Evolutionary conservation across 2,329 filamentous ascomycete species (phyloP), one percentile per base, ranked within the genome.

Genomic region (Trichoderma breve): DNA sequence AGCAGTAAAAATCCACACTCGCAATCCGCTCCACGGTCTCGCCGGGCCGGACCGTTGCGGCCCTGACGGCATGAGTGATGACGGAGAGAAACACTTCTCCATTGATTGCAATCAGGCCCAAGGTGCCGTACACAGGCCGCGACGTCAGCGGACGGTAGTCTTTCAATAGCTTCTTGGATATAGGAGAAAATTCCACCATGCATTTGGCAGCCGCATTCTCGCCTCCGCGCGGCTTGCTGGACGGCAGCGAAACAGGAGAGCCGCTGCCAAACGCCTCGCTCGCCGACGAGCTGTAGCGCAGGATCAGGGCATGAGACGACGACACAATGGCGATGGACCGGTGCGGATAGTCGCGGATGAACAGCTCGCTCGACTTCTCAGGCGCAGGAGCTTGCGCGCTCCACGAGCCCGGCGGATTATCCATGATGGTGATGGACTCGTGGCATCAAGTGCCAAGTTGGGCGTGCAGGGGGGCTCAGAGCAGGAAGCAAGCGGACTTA

Each of bases 51-150:
- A 98, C 87, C 1, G 90, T 94, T 18, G 95, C 95, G 6, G 95
- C 94, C 73, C 91, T 90, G 24, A 89, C 87, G 47, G 93, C 92
- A 60, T 90, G 89, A 32, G 93, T 97, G 68, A 98, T 93, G 71
- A 98, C 92, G 73, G 94, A 96, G 18, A 98, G 85, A 80, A 98
- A 98, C 15, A 98, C 91, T 83, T 98, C 94, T 73, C 90, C 87
- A 74, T 91, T 90, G 74, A 97, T 88, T 0, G 94, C 92, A 76
- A 98, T 95, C 73, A 98, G 84, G 2, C 95, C 95, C 60, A 98
- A 84, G 0, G 95, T 98, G 70, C 95, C 95, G 79, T 94, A 91
- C 39, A 95, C 92, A 18, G 91, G 90, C 61, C 93, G 86, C 21
- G 90, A 88, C 34, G 90, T 93, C 72, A 98, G 84, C 14, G 91